These are phyloP conservation scores for Alternaria atra DNA, from an alignment of 2,329 filamentous ascomycete species.

Conservation along the genomic window DNA sequence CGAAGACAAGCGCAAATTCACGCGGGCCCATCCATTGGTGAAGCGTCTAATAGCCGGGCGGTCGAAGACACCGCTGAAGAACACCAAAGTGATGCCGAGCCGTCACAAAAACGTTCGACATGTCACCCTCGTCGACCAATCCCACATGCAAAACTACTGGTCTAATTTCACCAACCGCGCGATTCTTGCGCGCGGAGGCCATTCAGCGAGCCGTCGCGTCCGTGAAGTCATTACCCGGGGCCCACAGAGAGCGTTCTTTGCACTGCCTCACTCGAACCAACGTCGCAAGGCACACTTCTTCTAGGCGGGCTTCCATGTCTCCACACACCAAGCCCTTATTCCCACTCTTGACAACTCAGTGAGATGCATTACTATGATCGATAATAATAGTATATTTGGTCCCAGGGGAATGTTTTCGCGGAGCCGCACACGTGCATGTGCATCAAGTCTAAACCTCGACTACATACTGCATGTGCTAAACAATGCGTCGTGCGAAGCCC, in stretches of 20 bases:
- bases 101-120: constrained; percentile 25
- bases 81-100: constrained; percentile 16
- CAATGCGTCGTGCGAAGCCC: background rate
- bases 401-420: background rate
- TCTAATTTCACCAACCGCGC: constrained; percentile 9
- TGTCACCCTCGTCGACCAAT: constrained; percentile 11
- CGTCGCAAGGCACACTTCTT: constrained; percentile 34
- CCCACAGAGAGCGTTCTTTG: constrained; percentile 16
- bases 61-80: constrained; percentile 5
- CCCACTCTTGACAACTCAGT: constrained; percentile 15
- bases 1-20: constrained; percentile 8
- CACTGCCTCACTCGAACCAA: constrained; percentile 32
- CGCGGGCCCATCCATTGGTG: constrained; percentile 10
- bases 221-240: constrained; percentile 21
- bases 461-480: constrained; percentile 6
- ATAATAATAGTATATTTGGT: constrained; percentile 25
- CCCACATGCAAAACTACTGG: constrained; percentile 6
- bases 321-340: constrained; percentile 16
- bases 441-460: background rate
- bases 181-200: constrained; percentile 18
- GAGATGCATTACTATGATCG: constrained; percentile 15
- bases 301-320: constrained; percentile 37
- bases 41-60: constrained; percentile 11
- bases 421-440: constrained; percentile 7
- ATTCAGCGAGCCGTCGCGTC: constrained; percentile 14